Evolutionary conservation across 2,329 filamentous ascomycete genomes (phyloP).

Genomic region (Aspergillus brasiliensis): DNA sequence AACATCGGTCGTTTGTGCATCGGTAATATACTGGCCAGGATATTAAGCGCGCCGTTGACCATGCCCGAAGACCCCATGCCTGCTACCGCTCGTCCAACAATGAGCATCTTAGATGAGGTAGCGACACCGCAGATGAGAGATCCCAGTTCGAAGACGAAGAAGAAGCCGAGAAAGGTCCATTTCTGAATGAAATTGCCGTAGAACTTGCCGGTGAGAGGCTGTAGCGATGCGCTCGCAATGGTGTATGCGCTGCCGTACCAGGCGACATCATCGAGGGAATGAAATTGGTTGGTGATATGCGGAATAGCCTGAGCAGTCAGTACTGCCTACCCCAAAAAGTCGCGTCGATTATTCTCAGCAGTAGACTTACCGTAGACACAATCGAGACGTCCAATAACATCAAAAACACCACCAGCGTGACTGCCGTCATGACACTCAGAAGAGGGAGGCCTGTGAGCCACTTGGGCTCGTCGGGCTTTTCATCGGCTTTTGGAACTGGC

Average conservation of each 20-base stretch:
- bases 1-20: conserved; percentile 11
- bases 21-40: conserved; percentile 9
- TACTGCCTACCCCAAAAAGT: neutral
- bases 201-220: conserved; percentile 11
- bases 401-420: conserved; percentile 51
- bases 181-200: conserved; percentile 15
- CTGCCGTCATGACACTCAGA: conserved; percentile 31
- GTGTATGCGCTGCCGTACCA: conserved; percentile 45
- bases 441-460: conserved; percentile 23
- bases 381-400: conserved; percentile 58
- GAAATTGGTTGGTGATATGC: conserved; percentile 49
- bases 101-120: conserved; percentile 12
- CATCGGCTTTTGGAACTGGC: neutral
- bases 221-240: conserved; percentile 29
- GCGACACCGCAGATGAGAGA: conserved; percentile 16
- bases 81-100: conserved; percentile 10
- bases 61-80: conserved; percentile 15
- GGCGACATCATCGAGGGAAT: conserved; percentile 37
- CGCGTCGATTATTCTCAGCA: neutral
- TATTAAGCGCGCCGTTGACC: conserved; percentile 13
- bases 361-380: conserved; percentile 49
- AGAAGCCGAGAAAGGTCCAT: conserved; percentile 30
- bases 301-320: conserved; percentile 45
- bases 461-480: neutral
- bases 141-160: conserved; percentile 36